A percentile compares a stretch with the other conserved stretches of the same genome.
Conservation (phyloP, 2,329 filamentous ascomycete genomes). For the Phaeosphaeria sp. region DNA sequence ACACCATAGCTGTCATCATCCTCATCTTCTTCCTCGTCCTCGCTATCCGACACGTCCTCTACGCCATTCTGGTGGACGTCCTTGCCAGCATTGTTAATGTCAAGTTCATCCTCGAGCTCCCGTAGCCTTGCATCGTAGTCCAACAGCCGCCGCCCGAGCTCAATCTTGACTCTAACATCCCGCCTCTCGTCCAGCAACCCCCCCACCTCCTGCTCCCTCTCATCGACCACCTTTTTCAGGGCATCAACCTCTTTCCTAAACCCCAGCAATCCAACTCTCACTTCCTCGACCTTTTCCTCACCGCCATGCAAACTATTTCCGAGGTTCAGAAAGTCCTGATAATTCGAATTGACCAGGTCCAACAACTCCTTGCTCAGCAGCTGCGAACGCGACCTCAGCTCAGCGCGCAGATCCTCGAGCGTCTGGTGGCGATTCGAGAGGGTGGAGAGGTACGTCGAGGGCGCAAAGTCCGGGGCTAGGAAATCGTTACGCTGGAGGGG, state of each 20-base stretch:
- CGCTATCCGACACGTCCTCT: constrained; percentile 21
- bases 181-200: constrained; percentile 73
- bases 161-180: constrained; percentile 68
- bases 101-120: constrained; percentile 68
- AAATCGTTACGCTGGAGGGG: constrained; percentile 86
- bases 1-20: constrained; percentile 37
- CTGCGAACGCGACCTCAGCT: constrained; percentile 81
- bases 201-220: constrained; percentile 68
- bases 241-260: constrained; percentile 83
- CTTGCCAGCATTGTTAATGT: constrained; percentile 53
- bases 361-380: constrained; percentile 85
- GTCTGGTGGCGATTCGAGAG: constrained; percentile 91
- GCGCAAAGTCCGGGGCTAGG: constrained; percentile 75
- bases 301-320: constrained; percentile 84
- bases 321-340: constrained; percentile 85
- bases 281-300: constrained; percentile 88
- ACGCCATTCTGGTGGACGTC: constrained; percentile 13
- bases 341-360: constrained; percentile 94
- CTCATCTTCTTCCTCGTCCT: constrained; percentile 42
- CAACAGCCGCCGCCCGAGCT: constrained; percentile 66
- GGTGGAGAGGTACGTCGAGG: constrained; percentile 81
- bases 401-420: constrained; percentile 87
- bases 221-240: constrained; percentile 70
- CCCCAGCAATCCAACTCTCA: constrained; percentile 83
- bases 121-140: constrained; percentile 70